phyloP scores from a whole-genome alignment of 495 filamentous ascomycete genomes.

The Monascus purpureus region DNA sequence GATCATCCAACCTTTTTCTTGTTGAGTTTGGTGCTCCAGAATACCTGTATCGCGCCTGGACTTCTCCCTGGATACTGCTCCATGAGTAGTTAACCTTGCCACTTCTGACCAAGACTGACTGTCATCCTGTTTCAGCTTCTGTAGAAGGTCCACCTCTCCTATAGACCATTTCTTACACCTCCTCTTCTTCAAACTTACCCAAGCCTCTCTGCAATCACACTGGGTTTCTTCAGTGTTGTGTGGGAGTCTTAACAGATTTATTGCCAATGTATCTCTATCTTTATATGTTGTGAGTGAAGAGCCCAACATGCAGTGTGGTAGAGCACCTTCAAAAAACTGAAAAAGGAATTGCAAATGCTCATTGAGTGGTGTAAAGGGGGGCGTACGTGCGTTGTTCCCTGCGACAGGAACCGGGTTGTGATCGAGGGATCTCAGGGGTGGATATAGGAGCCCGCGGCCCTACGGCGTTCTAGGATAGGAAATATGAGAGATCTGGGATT shows the following conservation, averaged over 20 bases:
- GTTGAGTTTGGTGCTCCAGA: slow-evolving; percentile 9
- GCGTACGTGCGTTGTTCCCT: too few species aligned
- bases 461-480: too few species aligned
- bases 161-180: slow-evolving; percentile 7
- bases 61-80: slow-evolving; percentile 10
- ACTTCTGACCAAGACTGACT: slow-evolving; percentile 10
- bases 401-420: too few species aligned
- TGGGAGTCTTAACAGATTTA: slow-evolving; percentile 1
- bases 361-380: slow-evolving; percentile 5
- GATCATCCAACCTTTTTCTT: slow-evolving; percentile 4
- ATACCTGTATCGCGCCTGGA: slow-evolving; percentile 10
- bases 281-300: slow-evolving; percentile 4
- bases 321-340: slow-evolving; percentile 11
- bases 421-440: too few species aligned
- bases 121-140: slow-evolving; percentile 11
- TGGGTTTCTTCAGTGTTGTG: too few species aligned
- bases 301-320: slow-evolving; percentile 6
- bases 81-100: slow-evolving; percentile 10
- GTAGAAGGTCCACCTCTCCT: slow-evolving; percentile 10
- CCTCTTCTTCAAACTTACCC: slow-evolving; percentile 6
- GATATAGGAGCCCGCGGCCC: too few species aligned
- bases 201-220: not conserved
- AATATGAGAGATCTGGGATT: too few species aligned
- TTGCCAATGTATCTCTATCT: slow-evolving; percentile 2
- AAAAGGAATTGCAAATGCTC: slow-evolving; percentile 10